These are phyloP conservation scores for Pterocarpus macrocarpus DNA, from an alignment of 306 rosid genomes.

Conservation along the genomic window DNA sequence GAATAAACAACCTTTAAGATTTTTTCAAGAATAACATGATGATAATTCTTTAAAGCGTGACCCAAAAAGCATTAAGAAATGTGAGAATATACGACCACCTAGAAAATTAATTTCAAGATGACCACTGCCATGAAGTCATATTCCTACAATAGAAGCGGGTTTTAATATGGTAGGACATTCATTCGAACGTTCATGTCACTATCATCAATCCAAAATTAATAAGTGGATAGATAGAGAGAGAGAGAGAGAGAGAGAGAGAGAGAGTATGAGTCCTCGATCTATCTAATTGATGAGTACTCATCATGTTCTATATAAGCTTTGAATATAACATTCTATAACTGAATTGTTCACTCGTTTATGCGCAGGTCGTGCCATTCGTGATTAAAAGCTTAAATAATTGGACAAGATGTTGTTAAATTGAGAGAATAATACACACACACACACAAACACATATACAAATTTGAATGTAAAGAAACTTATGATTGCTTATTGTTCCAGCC, in stretches of 20 bases:
- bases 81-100: neutral
- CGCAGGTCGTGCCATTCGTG: neutral
- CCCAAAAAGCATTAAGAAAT: neutral
- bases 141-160: conserved; percentile 2
- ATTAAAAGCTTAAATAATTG: neutral
- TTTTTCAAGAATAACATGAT: neutral
- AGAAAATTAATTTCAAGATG: neutral
- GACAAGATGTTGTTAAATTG: neutral
- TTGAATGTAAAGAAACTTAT: neutral
- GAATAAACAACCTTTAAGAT: neutral
- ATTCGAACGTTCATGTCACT: conserved; percentile 28
- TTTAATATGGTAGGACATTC: conserved; percentile 22
- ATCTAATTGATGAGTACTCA: neutral
- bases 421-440: neutral
- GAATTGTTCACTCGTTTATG: neutral
- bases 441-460: neutral
- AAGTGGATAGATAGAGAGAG: neutral
- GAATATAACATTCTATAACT: neutral
- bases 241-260: conserved; percentile 10
- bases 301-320: neutral
- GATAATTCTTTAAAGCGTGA: neutral
- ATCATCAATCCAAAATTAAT: conserved; percentile 22
- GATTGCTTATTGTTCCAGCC: neutral
- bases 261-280: neutral
- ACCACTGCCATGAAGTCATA: neutral